phyloP scores from a whole-genome alignment of 768 basidiomycete genomes.

The Lactarius indigo region DNA sequence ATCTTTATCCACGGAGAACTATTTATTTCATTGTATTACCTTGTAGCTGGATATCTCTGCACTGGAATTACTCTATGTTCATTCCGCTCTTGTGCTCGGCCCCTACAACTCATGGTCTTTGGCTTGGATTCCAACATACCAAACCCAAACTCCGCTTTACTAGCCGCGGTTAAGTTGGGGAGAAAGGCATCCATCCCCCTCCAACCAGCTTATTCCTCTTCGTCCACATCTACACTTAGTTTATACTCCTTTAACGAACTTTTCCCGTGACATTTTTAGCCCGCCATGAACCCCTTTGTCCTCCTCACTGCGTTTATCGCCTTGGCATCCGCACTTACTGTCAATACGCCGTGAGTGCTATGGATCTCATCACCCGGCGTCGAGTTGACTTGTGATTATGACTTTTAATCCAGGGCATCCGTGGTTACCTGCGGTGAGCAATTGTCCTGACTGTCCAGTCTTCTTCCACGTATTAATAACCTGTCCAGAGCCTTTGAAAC shows the following conservation, averaged over 20 bases:
- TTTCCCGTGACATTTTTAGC: conserved; percentile 12
- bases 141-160: conserved; percentile 26
- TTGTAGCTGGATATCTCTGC: conserved; percentile 9
- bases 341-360: conserved; percentile 64
- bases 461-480: conserved; percentile 5
- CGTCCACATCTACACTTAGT: conserved; percentile 7
- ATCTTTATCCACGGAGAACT: conserved; percentile 1
- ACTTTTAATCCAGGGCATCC: conserved; percentile 31
- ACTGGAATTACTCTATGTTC: neutral
- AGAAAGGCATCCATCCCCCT: conserved; percentile 10
- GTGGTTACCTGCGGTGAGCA: conserved; percentile 51
- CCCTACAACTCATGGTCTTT: neutral
- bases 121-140: conserved; percentile 17
- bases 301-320: conserved; percentile 33
- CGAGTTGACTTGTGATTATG: neutral
- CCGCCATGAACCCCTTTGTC: conserved; percentile 38
- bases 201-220: conserved; percentile 6
- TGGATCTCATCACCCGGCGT: neutral
- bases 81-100: neutral
- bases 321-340: conserved; percentile 39
- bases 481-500: conserved; percentile 51
- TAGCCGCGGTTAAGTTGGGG: conserved; percentile 10
- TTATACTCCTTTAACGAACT: conserved; percentile 11
- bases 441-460: neutral
- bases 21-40: conserved; percentile 8